Base-by-base conservation (phyloP, 768 basidiomycete species). In the Suillus discolor region DNA sequence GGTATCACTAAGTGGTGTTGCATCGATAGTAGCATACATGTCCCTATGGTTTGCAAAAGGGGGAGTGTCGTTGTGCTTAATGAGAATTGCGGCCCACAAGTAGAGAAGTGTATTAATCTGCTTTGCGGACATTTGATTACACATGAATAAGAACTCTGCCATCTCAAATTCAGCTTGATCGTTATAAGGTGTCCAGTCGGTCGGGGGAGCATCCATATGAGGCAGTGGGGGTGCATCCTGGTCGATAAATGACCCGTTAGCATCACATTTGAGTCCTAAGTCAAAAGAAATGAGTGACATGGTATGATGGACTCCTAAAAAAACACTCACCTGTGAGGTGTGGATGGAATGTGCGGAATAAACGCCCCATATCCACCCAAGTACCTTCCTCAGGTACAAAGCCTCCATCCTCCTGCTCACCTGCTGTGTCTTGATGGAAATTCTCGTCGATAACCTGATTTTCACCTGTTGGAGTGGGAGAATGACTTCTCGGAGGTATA, bases 171-270 rank as follows among this genome's bases (percentile, higher is more conserved):
- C n/a, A n/a, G n/a, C n/a, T n/a, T n/a, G n/a, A n/a, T n/a, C n/a
- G n/a, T n/a, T n/a, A n/a, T 67, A 71, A 1, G 71, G 73, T 5
- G 64, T 47, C 72, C 73, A 75, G n/a, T 72, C 67, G 54, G 68
- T 25, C n/a, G n/a, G 13, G 23, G 3, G 23, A 23, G 23, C 49
- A 49, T 49, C 12, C 13, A 1, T 25, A 15, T 25, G 49, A 49
- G 49, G 49, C 3, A 13, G 49, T 2, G 23, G 49, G 23, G 49
- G 49, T 49, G 49, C 23, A 49, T 49, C 49, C 49, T 49, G 23
- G 49, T 49, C 23, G 3, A 49, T 49, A 25, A 49, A 49, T 49
- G 23, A 0, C 23, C 49, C 23, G 4, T 49, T 49, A 49, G 49
- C 23, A 49, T 49, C 6, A 2, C 49, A 49, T 49, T 49, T 49